Percentiles rank a stretch among this genome's conserved stretches.
phyloP scores from a whole-genome alignment of 2,329 filamentous ascomycete species.

The Emmonsiellopsis sp. region DNA sequence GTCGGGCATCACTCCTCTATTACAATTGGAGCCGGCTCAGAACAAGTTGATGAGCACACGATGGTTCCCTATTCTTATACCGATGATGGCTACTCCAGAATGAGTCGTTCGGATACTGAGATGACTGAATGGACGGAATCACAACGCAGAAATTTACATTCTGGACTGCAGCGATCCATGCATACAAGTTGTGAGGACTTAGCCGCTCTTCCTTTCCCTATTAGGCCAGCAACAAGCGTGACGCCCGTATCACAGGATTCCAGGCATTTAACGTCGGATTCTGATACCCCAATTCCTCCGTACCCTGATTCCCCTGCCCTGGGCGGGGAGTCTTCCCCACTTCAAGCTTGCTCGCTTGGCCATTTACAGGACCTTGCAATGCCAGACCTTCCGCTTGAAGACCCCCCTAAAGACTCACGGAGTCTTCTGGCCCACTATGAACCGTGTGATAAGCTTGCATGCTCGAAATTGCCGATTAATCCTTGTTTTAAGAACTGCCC shows the following conservation, averaged over 20 bases:
- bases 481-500: slow-evolving; percentile 12
- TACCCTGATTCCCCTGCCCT: background rate
- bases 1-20: slow-evolving; percentile 15
- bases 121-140: background rate
- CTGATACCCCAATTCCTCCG: slow-evolving; percentile 4
- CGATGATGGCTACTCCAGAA: background rate
- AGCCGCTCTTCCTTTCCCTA: slow-evolving; percentile 6
- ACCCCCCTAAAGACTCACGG: background rate
- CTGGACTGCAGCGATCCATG: background rate
- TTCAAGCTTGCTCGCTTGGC: no score
- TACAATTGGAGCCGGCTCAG: slow-evolving; percentile 7
- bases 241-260: background rate
- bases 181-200: background rate
- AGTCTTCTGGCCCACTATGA: background rate
- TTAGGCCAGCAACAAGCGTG: slow-evolving; percentile 9
- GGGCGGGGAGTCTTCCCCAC: no score
- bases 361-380: no score
- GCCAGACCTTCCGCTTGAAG: no score
- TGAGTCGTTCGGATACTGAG: background rate
- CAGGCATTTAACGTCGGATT: background rate
- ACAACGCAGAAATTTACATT: background rate
- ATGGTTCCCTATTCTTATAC: background rate
- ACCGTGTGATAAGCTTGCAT: slow-evolving; percentile 12
- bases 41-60: slow-evolving; percentile 4
- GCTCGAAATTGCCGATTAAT: slow-evolving; percentile 25